Evolutionary conservation across 2,329 filamentous ascomycete species (phyloP).

Genomic region (Aspergillus spinulosporus): DNA sequence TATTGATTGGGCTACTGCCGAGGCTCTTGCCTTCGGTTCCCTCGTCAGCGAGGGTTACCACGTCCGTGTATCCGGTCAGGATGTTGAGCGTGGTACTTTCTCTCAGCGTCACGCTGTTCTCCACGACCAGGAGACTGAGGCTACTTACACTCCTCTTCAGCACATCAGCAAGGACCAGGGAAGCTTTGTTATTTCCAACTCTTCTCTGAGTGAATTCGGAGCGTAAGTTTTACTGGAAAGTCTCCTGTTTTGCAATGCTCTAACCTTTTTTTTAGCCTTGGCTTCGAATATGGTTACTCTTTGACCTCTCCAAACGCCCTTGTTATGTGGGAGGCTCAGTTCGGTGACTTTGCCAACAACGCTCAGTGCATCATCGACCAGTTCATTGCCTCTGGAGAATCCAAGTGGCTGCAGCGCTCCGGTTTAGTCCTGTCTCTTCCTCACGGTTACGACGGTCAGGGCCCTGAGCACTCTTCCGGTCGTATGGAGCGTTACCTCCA

Average conservation of each 20-base stretch:
- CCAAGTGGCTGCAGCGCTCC: slow-evolving; percentile 98
- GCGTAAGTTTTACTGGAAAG: slow-evolving; percentile 47
- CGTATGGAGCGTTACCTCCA: slow-evolving; percentile 97
- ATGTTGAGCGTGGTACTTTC: slow-evolving; percentile 99
- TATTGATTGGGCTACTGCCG: slow-evolving; percentile 97
- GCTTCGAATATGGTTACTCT: slow-evolving; percentile 98
- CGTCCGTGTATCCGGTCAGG: slow-evolving; percentile 95
- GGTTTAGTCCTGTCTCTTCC: slow-evolving; percentile 94
- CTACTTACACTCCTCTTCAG: slow-evolving; percentile 89
- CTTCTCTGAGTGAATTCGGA: slow-evolving; percentile 74
- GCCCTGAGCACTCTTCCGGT: slow-evolving; percentile 95
- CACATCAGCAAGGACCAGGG: slow-evolving; percentile 87
- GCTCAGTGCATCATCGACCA: slow-evolving; percentile 99
- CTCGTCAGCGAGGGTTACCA: slow-evolving; percentile 93
- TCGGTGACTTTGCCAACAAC: slow-evolving; percentile 99
- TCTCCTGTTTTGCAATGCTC: neutral
- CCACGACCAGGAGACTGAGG: slow-evolving; percentile 94
- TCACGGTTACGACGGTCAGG: slow-evolving; percentile 97
- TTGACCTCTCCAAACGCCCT: slow-evolving; percentile 93
- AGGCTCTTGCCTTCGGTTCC: slow-evolving; percentile 91
- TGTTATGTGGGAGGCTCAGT: slow-evolving; percentile 99
- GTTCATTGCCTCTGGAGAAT: slow-evolving; percentile 95
- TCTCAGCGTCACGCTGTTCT: slow-evolving; percentile 96
- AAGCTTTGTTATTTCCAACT: slow-evolving; percentile 96
- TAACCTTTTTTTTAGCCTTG: slow-evolving; percentile 70